A percentile compares a stretch with the other conserved stretches of the same genome.
These are phyloP conservation scores for Castanea mollissima DNA, from an alignment of 306 rosid genomes.

Conservation along the genomic window DNA sequence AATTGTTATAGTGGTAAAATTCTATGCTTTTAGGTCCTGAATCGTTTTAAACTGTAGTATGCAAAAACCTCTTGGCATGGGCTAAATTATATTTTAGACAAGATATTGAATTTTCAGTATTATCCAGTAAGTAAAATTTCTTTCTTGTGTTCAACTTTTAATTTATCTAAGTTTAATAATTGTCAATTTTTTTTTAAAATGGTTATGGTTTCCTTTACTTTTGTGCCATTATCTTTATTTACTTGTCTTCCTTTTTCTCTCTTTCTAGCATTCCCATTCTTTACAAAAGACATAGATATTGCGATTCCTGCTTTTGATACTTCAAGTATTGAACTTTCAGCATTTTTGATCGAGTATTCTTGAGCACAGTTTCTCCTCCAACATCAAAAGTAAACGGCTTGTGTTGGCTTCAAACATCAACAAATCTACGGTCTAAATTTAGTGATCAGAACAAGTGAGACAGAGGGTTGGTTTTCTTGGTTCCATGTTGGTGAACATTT, in stretches of 20 bases:
- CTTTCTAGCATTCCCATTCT: conserved; percentile 93
- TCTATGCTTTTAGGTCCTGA: conserved; percentile 18
- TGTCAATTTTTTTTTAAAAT: background rate
- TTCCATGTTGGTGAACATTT: background rate
- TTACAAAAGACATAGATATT: conserved; percentile 88
- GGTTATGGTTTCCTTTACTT: background rate
- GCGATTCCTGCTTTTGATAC: conserved; percentile 85
- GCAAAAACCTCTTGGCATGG: conserved; percentile 98
- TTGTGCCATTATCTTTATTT: background rate
- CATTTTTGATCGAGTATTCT: conserved; percentile 54
- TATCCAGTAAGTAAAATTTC: conserved; percentile 1
- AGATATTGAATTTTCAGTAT: conserved; percentile 96
- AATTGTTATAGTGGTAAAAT: background rate
- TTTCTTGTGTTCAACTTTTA: background rate
- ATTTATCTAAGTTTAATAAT: background rate
- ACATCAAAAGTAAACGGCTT: conserved; percentile 35
- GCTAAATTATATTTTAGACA: conserved; percentile 88
- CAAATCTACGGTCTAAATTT: background rate
- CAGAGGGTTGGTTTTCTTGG: too few species aligned
- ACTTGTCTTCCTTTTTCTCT: conserved; percentile 2
- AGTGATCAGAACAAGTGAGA: background rate
- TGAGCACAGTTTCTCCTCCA: conserved; percentile 70
- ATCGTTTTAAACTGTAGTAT: conserved; percentile 50
- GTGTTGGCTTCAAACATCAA: background rate
- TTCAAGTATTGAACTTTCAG: conserved; percentile 63